A percentile compares a stretch with the other conserved stretches of the same genome.
phyloP scores from a whole-genome alignment of 2,329 filamentous ascomycete genomes.

The Fusarium austroafricanum region DNA sequence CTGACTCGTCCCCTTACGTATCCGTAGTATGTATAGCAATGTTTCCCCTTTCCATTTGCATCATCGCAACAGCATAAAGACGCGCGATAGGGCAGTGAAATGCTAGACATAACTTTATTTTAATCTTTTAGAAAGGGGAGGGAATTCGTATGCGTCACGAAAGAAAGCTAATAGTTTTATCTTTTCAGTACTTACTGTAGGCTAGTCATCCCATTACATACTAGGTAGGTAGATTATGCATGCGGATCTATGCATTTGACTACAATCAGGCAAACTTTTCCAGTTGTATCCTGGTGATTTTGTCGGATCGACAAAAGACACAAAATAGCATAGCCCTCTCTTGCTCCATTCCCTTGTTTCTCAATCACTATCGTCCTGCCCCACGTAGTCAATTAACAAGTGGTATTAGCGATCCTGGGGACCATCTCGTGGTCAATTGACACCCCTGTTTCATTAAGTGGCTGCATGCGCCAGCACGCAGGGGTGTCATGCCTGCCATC shows the following conservation, averaged over 20 bases:
- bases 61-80: slow-evolving; percentile 40
- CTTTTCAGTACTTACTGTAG: background rate
- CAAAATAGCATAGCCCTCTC: slow-evolving; percentile 14
- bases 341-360: slow-evolving; percentile 29
- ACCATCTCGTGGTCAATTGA: slow-evolving; percentile 41
- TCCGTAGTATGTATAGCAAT: slow-evolving; percentile 9
- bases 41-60: slow-evolving; percentile 30
- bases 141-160: slow-evolving; percentile 9
- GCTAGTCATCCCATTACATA: slow-evolving; percentile 28
- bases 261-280: slow-evolving; percentile 11
- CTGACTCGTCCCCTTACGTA: slow-evolving; percentile 35
- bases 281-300: slow-evolving; percentile 3
- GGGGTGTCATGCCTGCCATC: slow-evolving; percentile 48
- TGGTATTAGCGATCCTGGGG: slow-evolving; percentile 42
- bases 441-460: slow-evolving; percentile 49
- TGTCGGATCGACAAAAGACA: background rate
- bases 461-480: slow-evolving; percentile 47
- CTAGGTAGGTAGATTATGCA: slow-evolving; percentile 32
- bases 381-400: slow-evolving; percentile 41
- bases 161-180: background rate
- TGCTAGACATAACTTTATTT: slow-evolving; percentile 26
- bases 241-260: slow-evolving; percentile 19
- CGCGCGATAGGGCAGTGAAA: slow-evolving; percentile 32
- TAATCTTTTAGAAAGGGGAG: background rate
- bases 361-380: slow-evolving; percentile 17